phyloP scores from a whole-genome alignment of 1,284 basidiomycete genomes.

The Dichomitus squalens region DNA sequence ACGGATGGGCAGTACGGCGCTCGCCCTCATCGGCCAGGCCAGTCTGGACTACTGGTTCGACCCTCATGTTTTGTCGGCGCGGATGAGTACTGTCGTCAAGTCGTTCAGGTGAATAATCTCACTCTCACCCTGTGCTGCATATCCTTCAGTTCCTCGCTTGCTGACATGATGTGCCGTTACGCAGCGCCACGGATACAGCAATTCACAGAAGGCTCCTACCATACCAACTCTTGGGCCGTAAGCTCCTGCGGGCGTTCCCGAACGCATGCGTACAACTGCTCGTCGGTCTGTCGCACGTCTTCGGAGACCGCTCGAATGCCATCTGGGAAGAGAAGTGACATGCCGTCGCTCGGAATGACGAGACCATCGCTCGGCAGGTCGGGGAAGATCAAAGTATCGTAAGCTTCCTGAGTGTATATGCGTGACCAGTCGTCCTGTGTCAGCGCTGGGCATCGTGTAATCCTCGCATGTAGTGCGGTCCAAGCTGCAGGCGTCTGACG shows the following conservation, averaged over 20 bases:
- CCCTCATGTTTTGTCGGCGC: conserved; percentile 22
- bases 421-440: too few relatives aligned
- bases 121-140: neutral
- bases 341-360: conserved; percentile 5
- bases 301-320: conserved; percentile 1
- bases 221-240: neutral
- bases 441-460: too few relatives aligned
- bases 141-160: neutral
- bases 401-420: conserved; percentile 19
- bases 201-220: neutral
- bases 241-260: neutral
- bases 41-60: conserved; percentile 33
- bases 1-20: conserved; percentile 31
- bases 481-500: conserved; percentile 4
- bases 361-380: conserved; percentile 5
- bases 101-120: conserved; percentile 4
- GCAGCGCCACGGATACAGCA: neutral
- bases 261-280: neutral
- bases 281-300: conserved; percentile 1
- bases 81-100: conserved; percentile 30
- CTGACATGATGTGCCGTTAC: neutral
- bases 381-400: conserved; percentile 22
- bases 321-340: conserved; percentile 14
- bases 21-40: conserved; percentile 33
- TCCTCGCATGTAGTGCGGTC: conserved; percentile 5